Conservation (phyloP, 768 basidiomycete species). For the Collybia sp. region DNA sequence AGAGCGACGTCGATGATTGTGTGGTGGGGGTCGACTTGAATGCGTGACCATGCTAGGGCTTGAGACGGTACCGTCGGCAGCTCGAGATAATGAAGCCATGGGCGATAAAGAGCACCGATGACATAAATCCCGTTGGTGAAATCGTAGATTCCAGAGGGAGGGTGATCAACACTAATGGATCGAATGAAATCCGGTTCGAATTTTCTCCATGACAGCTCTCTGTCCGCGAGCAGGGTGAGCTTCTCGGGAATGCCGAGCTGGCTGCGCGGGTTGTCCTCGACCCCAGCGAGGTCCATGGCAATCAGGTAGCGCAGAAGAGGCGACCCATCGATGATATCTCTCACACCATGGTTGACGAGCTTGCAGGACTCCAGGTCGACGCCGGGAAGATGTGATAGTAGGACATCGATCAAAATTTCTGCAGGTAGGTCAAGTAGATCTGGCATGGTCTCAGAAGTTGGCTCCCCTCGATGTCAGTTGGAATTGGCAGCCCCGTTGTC, state of each 20-base stretch:
- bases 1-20: slow-evolving; percentile 11
- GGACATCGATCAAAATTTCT: slow-evolving; percentile 23
- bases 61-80: slow-evolving; percentile 19
- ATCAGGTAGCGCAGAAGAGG: slow-evolving; percentile 26
- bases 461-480: no score
- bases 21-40: background rate
- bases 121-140: slow-evolving; percentile 36
- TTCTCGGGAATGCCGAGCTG: slow-evolving; percentile 15
- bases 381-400: slow-evolving; percentile 19
- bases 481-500: no score
- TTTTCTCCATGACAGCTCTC: slow-evolving; percentile 23
- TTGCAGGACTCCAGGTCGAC: slow-evolving; percentile 19
- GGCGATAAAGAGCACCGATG: slow-evolving; percentile 23
- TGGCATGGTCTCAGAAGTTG: no score
- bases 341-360: slow-evolving; percentile 14
- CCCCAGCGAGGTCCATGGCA: slow-evolving; percentile 16
- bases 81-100: slow-evolving; percentile 23
- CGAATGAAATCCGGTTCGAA: slow-evolving; percentile 16
- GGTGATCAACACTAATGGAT: slow-evolving; percentile 18
- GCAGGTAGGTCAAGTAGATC: slow-evolving; percentile 18
- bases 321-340: slow-evolving; percentile 20
- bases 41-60: background rate
- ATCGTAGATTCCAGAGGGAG: slow-evolving; percentile 35
- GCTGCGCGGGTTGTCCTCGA: slow-evolving; percentile 24
- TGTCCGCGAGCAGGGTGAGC: slow-evolving; percentile 13